Evolutionary conservation across 495 filamentous ascomycete genomes (phyloP).

Genomic region (Lineolata rhizophorae): DNA sequence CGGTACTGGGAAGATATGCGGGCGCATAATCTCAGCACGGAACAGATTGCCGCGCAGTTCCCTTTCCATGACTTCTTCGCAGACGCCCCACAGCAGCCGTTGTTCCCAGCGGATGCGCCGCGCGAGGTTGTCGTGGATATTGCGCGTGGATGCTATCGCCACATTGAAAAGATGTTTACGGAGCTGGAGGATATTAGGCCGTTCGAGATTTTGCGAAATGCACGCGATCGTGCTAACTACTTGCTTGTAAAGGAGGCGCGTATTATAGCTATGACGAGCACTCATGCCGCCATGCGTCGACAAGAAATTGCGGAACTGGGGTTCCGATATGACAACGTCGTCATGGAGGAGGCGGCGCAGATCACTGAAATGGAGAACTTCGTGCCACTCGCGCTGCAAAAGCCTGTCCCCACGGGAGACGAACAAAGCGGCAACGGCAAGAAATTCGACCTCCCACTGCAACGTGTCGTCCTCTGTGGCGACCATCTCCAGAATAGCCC

Average conservation of each 20-base stretch:
- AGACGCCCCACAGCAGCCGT: conserved; percentile 56
- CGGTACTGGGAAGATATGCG: conserved; percentile 44
- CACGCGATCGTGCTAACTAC: conserved; percentile 86
- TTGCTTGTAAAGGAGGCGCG: conserved; percentile 85
- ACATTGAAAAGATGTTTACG: conserved; percentile 78
- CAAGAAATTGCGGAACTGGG: conserved; percentile 78
- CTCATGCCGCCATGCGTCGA: conserved; percentile 92
- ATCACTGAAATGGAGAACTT: conserved; percentile 97
- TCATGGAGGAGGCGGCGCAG: conserved; percentile 98
- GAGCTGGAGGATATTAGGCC: conserved; percentile 86
- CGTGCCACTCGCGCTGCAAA: conserved; percentile 78
- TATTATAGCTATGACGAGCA: conserved; percentile 95
- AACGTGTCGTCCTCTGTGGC: conserved; percentile 78
- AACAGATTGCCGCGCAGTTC: conserved; percentile 51
- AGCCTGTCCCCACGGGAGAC: too few species aligned
- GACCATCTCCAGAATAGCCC: conserved; percentile 96
- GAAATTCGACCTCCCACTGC: conserved; percentile 50
- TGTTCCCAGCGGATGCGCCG: conserved; percentile 44
- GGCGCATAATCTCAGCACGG: conserved; percentile 26
- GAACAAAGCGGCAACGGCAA: conserved; percentile 50
- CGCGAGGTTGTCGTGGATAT: conserved; percentile 55
- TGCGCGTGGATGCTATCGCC: conserved; percentile 67
- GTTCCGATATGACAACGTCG: conserved; percentile 91
- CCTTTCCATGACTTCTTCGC: conserved; percentile 83
- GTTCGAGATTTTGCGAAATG: conserved; percentile 76